Evolutionary conservation across 148 eudicot species (phyloP), one percentile per base, ranked within the genome.

Genomic region (Cornus kousa): DNA sequence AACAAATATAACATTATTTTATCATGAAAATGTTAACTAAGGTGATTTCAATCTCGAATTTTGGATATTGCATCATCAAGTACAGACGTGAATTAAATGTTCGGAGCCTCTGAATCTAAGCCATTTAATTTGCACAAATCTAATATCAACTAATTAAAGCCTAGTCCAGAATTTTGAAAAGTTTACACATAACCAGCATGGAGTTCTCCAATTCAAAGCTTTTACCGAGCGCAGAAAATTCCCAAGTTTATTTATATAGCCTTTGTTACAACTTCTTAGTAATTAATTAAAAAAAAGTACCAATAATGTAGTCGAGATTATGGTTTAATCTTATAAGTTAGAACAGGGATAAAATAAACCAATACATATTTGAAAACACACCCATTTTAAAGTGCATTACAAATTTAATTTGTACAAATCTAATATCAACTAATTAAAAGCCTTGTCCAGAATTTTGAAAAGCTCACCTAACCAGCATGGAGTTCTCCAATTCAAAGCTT

Each of bases 1-100:
- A 70, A 73, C 2, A 74, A 70, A 73, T 23, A 80, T n/a, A 12
- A 37, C 17, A 35, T 11, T 50, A 68, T 64, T 71, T 80, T 43
- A 70, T 19, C 73, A 79, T 55, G 32, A 28, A 70, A 77, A 2
- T 40, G 17, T 73, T 59, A 75, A 66, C 57, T 8, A 16, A 76
- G 78, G 43, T 19, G 64, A 67, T 24, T 48, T 16, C 40, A 40
- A 33, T 74, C 78, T 39, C 14, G 11, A 7, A 74, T n/a, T 57
- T 5, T 19, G 67, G 22, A n/a, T 20, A 64, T 37, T 17, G 60
- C 9, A 32, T 43, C 55, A 60, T 35, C 43, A 62, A 37, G 50
- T n/a, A 66, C 23, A 8, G 24, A 32, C 12, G 53, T n/a, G 14
- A 68, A 68, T 19, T 72, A 68, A 77, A 16, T 20, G 17, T n/a